Conservation (phyloP, 306 rosid genomes). For the Mimosa pudica region DNA sequence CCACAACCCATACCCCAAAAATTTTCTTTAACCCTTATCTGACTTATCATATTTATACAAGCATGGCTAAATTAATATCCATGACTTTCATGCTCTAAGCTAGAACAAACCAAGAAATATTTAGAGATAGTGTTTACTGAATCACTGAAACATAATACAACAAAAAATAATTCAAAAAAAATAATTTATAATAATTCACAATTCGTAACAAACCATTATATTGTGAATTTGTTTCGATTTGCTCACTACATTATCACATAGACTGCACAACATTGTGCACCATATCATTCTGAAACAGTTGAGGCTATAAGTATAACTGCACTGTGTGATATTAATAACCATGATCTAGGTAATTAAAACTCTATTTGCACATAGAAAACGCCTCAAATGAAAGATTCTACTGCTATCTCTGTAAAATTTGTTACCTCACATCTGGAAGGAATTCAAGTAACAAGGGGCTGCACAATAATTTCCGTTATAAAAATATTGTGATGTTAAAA, state of each 20-base stretch:
- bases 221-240: neutral
- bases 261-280: neutral
- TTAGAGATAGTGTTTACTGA: neutral
- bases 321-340: neutral
- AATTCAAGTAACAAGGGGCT: neutral
- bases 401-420: neutral
- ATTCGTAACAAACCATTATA: neutral
- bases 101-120: neutral
- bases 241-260: neutral
- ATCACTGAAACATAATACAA: neutral
- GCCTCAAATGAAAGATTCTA: neutral
- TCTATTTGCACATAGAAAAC: neutral
- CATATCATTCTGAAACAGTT: neutral
- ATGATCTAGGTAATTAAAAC: neutral
- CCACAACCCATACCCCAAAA: too few species aligned
- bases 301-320: neutral
- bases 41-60: neutral
- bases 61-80: neutral
- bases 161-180: neutral
- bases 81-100: neutral
- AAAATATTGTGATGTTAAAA: neutral
- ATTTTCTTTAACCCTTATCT: neutral
- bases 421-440: neutral
- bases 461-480: neutral
- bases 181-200: neutral